Evolutionary conservation across 179 eudicot genomes (phyloP).

Genomic region (Beta lomatogona): DNA sequence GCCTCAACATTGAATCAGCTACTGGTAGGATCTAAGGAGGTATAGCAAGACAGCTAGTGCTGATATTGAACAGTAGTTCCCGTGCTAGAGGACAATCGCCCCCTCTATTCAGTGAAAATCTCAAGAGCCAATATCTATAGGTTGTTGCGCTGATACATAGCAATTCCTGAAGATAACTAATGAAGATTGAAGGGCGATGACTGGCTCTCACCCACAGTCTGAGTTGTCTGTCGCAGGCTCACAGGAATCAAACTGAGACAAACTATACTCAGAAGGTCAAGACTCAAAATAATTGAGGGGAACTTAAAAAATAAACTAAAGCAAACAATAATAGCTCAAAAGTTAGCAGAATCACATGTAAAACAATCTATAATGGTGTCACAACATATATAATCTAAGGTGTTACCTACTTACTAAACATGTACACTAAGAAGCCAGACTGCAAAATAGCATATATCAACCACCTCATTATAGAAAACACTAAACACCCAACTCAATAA

Average conservation of each 20-base stretch:
- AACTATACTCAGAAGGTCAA: constrained; percentile 11
- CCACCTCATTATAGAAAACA: not conserved
- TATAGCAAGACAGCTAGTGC: not conserved
- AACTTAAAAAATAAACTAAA: not conserved
- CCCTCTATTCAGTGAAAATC: not conserved
- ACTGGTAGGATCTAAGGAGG: not conserved
- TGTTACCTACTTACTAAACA: not conserved
- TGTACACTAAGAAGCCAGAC: constrained; percentile 2
- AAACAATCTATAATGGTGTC: not conserved
- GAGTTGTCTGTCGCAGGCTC: not conserved
- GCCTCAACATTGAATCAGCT: not conserved
- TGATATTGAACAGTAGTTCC: not conserved
- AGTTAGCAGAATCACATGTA: not conserved
- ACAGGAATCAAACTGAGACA: constrained; percentile 15
- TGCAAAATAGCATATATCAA: constrained; percentile 10
- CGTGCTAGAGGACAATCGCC: not conserved
- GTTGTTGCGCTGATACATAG: not conserved
- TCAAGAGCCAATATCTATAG: not conserved
- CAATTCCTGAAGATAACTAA: not conserved
- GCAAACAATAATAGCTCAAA: not conserved
- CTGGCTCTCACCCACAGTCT: not conserved
- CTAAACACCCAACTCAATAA: not conserved
- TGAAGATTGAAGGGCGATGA: not conserved
- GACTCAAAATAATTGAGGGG: not conserved
- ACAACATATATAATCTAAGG: constrained; percentile 9